phyloP scores from a whole-genome alignment of 1,284 basidiomycete species.

The Trametes hirsuta region DNA sequence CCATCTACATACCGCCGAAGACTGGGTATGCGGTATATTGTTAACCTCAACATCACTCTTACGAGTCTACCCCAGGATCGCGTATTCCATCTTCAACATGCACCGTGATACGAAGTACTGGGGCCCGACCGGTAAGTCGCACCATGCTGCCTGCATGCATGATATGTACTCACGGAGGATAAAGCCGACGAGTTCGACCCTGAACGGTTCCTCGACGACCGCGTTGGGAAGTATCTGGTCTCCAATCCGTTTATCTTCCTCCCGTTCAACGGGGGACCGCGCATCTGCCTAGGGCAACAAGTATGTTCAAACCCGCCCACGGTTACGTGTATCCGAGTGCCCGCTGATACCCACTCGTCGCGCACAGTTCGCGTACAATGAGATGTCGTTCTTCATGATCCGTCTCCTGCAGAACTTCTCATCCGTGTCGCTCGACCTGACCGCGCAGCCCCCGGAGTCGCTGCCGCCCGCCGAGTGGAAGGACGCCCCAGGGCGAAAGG shows the following conservation, averaged over 20 bases:
- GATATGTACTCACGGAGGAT: neutral
- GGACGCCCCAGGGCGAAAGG: constrained; percentile 19
- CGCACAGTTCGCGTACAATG: constrained; percentile 46
- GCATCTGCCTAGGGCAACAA: constrained; percentile 53
- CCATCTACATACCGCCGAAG: constrained; percentile 31
- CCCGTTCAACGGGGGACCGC: constrained; percentile 53
- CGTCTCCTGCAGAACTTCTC: constrained; percentile 52
- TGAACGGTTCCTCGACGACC: constrained; percentile 46
- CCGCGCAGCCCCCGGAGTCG: constrained; percentile 24
- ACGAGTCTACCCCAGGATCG: constrained; percentile 36
- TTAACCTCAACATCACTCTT: neutral
- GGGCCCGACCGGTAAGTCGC: constrained; percentile 60
- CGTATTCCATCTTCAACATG: constrained; percentile 63
- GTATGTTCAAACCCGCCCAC: constrained; percentile 20
- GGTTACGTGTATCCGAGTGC: neutral
- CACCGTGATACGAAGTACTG: constrained; percentile 63
- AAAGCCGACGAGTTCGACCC: constrained; percentile 50
- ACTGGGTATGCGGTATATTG: constrained; percentile 18
- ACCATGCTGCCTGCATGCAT: neutral
- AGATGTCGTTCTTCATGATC: constrained; percentile 46
- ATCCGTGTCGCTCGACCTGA: constrained; percentile 42
- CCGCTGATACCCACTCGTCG: neutral
- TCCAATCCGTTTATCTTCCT: constrained; percentile 52
- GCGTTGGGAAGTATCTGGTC: constrained; percentile 39
- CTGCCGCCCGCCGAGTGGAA: constrained; percentile 27